Conservation (phyloP, 1,284 basidiomycete genomes). For the Cutaneotrichosporon dermatis region DNA sequence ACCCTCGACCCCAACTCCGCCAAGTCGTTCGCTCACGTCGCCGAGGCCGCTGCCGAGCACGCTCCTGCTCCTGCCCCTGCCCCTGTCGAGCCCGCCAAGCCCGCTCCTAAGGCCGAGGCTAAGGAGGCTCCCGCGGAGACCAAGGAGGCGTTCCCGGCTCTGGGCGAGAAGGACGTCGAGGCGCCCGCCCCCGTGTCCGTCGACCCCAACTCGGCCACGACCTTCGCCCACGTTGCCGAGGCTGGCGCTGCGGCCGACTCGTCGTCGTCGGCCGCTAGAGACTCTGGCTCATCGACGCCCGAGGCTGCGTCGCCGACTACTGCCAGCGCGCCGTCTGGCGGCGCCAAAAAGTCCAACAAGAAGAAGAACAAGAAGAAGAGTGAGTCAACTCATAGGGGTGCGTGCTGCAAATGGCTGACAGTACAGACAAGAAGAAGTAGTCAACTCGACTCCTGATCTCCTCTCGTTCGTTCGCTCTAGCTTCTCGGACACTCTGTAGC, state of each 20-base stretch:
- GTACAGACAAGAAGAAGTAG: constrained; percentile 3
- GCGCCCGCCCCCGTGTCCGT: not conserved
- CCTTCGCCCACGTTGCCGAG: not conserved
- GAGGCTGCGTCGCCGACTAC: not conserved
- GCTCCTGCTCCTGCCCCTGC: not conserved
- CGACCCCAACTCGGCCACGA: not conserved
- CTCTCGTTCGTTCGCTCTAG: not conserved
- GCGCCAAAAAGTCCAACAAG: not conserved
- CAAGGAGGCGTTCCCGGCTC: not conserved
- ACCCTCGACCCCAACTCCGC: not conserved
- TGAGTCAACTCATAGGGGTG: no score
- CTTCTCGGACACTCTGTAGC: no score
- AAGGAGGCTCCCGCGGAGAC: not conserved
- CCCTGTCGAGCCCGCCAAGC: no score
- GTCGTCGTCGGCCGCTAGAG: not conserved
- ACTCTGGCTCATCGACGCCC: not conserved
- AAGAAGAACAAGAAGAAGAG: constrained; percentile 5
- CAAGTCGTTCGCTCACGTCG: not conserved
- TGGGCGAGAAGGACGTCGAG: not conserved
- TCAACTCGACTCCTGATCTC: not conserved
- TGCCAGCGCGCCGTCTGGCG: not conserved
- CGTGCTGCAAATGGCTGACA: not conserved
- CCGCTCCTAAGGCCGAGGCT: not conserved
- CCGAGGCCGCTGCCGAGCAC: not conserved
- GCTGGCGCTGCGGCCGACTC: not conserved